phyloP scores from a whole-genome alignment of 1,139 yeast species.

The Pichia sp. region DNA sequence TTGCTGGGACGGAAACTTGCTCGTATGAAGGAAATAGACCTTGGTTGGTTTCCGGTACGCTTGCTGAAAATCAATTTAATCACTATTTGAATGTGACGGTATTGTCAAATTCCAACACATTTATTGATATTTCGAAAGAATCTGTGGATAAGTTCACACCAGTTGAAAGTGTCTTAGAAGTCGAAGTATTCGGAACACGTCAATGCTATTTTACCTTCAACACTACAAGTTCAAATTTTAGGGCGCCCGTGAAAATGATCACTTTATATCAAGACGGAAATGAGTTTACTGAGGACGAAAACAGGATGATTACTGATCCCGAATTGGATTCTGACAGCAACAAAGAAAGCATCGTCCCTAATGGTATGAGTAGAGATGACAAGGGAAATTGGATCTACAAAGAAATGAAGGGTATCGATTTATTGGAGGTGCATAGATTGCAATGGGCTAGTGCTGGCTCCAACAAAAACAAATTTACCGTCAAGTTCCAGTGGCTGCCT shows the following conservation, averaged over 20 bases:
- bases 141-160: constrained; percentile 58
- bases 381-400: constrained; percentile 52
- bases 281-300: constrained; percentile 11
- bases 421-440: constrained; percentile 58
- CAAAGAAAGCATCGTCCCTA: constrained; percentile 34
- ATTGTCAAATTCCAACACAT: constrained; percentile 43
- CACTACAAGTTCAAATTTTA: constrained; percentile 32
- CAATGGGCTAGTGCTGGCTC: constrained; percentile 41
- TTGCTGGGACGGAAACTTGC: constrained; percentile 50
- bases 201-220: constrained; percentile 56
- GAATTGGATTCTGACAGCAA: background rate
- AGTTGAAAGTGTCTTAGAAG: constrained; percentile 55
- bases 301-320: background rate
- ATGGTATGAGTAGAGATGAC: constrained; percentile 50
- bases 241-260: constrained; percentile 59
- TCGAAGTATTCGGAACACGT: constrained; percentile 60
- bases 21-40: constrained; percentile 54
- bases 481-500: constrained; percentile 80
- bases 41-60: constrained; percentile 42
- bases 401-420: constrained; percentile 57
- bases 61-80: constrained; percentile 33
- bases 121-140: constrained; percentile 15
- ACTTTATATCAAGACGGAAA: constrained; percentile 43
- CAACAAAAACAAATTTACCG: constrained; percentile 40
- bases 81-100: constrained; percentile 50